These are phyloP conservation scores for Lindgomyces ingoldianus DNA, from an alignment of 495 filamentous ascomycete genomes.

Conservation along the genomic window DNA sequence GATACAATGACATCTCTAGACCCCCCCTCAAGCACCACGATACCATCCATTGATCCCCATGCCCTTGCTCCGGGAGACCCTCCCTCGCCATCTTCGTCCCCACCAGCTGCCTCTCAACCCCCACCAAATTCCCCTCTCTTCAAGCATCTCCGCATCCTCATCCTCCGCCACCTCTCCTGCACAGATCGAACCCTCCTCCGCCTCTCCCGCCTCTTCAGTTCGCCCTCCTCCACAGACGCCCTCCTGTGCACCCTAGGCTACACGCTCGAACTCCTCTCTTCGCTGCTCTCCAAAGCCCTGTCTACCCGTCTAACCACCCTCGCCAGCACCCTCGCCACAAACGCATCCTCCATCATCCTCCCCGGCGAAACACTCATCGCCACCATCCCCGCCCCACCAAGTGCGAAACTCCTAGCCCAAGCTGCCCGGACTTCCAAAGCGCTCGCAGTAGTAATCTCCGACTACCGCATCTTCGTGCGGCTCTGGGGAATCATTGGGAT, in stretches of 20 bases:
- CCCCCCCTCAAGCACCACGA: not conserved
- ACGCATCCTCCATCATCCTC: constrained; percentile 35
- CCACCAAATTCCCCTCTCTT: not conserved
- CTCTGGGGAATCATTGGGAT: constrained; percentile 79
- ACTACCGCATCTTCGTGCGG: constrained; percentile 71
- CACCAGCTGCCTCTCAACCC: not conserved
- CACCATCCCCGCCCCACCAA: constrained; percentile 45
- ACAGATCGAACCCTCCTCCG: constrained; percentile 34
- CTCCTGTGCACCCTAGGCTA: constrained; percentile 39
- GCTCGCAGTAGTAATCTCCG: constrained; percentile 57
- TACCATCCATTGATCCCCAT: not conserved
- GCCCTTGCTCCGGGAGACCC: not conserved
- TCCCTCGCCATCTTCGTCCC: not conserved
- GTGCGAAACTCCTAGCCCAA: not conserved
- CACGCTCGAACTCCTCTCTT: constrained; percentile 36
- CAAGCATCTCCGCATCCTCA: constrained; percentile 9
- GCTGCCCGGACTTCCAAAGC: constrained; percentile 45
- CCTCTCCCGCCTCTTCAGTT: constrained; percentile 38
- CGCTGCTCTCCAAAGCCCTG: constrained; percentile 29
- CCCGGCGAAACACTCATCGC: constrained; percentile 49
- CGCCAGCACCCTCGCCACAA: constrained; percentile 24
- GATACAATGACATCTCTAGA: not conserved
- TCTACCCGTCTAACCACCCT: constrained; percentile 26
- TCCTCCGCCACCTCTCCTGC: not conserved
- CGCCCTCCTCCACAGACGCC: constrained; percentile 36